Evolutionary conservation across 1,284 basidiomycete species (phyloP).

Genomic region (Trichosporon sp.): DNA sequence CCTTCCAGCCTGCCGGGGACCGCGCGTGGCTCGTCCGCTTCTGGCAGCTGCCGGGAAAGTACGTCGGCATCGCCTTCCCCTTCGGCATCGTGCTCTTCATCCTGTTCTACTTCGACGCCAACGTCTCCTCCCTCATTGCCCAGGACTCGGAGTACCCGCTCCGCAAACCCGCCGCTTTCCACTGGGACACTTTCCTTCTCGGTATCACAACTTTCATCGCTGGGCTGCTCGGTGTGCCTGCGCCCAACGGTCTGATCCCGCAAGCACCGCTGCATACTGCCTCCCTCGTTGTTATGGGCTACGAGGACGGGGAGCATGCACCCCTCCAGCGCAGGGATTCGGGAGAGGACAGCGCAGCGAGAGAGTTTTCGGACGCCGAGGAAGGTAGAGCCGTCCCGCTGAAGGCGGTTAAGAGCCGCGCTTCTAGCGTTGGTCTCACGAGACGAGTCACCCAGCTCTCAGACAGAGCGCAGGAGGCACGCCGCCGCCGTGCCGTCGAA

Average conservation of each 20-base stretch:
- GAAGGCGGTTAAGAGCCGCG: neutral
- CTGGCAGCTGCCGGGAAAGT: slow-evolving; percentile 86
- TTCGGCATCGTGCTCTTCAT: slow-evolving; percentile 60
- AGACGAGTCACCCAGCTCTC: slow-evolving; percentile 18
- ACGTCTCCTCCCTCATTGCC: slow-evolving; percentile 74
- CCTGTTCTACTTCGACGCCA: slow-evolving; percentile 60
- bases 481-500: slow-evolving; percentile 21
- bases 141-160: slow-evolving; percentile 90
- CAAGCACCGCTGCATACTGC: slow-evolving; percentile 94
- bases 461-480: slow-evolving; percentile 19
- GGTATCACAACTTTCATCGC: slow-evolving; percentile 91
- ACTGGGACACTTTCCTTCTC: slow-evolving; percentile 77
- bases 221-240: slow-evolving; percentile 85
- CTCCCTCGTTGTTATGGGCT: slow-evolving; percentile 76
- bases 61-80: slow-evolving; percentile 72
- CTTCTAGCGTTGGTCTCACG: neutral
- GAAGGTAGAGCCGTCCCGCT: slow-evolving; percentile 6
- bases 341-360: slow-evolving; percentile 49
- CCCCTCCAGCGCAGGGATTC: neutral
- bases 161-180: slow-evolving; percentile 88
- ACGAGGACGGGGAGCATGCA: slow-evolving; percentile 52
- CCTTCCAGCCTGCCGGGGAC: slow-evolving; percentile 73
- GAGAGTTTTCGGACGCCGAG: slow-evolving; percentile 24
- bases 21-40: slow-evolving; percentile 85
- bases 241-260: slow-evolving; percentile 90